Base-by-base conservation (phyloP, 1,284 basidiomycete genomes). In the Tylopilus sp. region DNA sequence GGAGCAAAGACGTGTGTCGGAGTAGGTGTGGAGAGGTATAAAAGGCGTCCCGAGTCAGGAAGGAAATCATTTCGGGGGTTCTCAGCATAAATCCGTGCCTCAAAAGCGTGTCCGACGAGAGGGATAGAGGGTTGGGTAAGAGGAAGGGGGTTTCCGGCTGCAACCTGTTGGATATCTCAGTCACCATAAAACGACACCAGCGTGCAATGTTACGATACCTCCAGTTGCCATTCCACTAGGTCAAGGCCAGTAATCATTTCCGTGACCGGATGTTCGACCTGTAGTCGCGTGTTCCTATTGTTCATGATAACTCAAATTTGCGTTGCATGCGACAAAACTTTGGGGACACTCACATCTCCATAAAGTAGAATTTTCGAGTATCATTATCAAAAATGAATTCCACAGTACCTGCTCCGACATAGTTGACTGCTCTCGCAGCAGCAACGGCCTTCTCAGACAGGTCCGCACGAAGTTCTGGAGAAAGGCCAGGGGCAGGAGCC, bases 81-180 rank as follows among this genome's bases (percentile, higher is more conserved):
- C 69, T 97, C 94, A 6, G 94, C 95, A 65, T 97, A 97, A 58
- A 97, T 95, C n/a, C 94, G 83, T 12, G 92, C 93, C 71, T 97
- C 94, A 59, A 97, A 97, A 0, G 94, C 89, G 59, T 97, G 93
- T 2, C 95, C 94, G 4, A 89, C 80, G 48, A 92, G 84, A 16
- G 86, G 88, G 46, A 97, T 85, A 30, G 85, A 73, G 1, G 79
- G 74, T 70, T 97, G 94, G 1, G 69, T 61, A 31, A 94, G 72
- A 7, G 92, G 90, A 18, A 97, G 76, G 0, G 83, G 76, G 65
- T 96, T 96, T 0, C 94, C 93, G 3, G 88, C 85, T 11, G 95
- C 92, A 23, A 95, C 86, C 81, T 89, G 41, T 48, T 11, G 30
- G 9, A 19, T 25, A 33, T 7, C 12, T 52, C 10, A 53, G 33